Evolutionary conservation across 345 rosid genomes (phyloP).

Genomic region (Bruguiera parviflora): DNA sequence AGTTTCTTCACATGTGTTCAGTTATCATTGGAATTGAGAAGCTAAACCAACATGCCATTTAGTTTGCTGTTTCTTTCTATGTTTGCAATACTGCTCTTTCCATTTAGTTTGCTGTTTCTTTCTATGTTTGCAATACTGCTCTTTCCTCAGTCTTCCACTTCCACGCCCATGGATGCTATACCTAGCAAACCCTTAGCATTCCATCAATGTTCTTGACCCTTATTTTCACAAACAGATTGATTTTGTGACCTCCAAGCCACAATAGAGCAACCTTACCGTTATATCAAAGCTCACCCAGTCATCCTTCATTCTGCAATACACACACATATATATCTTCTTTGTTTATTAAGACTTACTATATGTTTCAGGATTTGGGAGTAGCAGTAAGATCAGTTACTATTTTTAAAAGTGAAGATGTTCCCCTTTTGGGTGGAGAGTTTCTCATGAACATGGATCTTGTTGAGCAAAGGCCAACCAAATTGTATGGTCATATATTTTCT

Average conservation of each 20-base stretch:
- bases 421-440: conserved; percentile 52
- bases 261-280: too few relatives aligned
- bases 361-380: conserved; percentile 45
- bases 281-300: too few relatives aligned
- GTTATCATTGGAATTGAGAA: neutral
- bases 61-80: neutral
- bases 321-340: neutral
- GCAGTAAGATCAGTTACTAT: conserved; percentile 14
- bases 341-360: neutral
- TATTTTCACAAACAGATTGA: too few relatives aligned
- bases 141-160: too few relatives aligned
- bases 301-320: neutral
- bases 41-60: neutral
- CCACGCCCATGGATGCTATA: too few relatives aligned
- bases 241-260: too few relatives aligned
- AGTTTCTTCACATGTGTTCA: neutral
- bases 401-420: conserved; percentile 35
- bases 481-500: conserved; percentile 33
- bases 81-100: neutral
- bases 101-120: neutral
- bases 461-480: conserved; percentile 42
- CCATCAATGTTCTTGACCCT: too few relatives aligned
- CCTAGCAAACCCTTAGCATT: too few relatives aligned
- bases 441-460: conserved; percentile 41
- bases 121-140: neutral